Percentiles rank a stretch among this genome's conserved stretches.
phyloP scores from a whole-genome alignment of 1,284 basidiomycete species.

The Coniophora puteana region DNA sequence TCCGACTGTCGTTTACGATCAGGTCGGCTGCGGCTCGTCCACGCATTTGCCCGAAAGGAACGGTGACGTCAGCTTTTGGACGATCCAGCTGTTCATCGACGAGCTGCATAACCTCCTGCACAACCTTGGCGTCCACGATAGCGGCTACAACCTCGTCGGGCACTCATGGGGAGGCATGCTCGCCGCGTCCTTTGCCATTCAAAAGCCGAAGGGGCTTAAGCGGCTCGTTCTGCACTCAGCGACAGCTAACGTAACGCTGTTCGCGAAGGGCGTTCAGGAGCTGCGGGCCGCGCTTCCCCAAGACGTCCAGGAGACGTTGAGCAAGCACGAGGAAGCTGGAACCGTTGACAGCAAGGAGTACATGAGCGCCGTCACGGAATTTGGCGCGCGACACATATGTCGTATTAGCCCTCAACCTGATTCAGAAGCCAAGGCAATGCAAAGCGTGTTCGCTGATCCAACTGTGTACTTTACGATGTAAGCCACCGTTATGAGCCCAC shows the following conservation, averaged over 20 bases:
- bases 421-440: constrained; percentile 22
- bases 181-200: constrained; percentile 29
- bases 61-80: constrained; percentile 36
- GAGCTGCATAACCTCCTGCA: constrained; percentile 40
- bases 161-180: constrained; percentile 48
- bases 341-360: constrained; percentile 41
- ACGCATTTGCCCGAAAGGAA: constrained; percentile 38
- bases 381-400: constrained; percentile 39
- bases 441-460: constrained; percentile 31
- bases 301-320: constrained; percentile 20
- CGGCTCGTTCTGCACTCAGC: constrained; percentile 39
- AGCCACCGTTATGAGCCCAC: constrained; percentile 13
- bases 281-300: constrained; percentile 21
- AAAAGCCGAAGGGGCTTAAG: constrained; percentile 36
- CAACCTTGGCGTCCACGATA: constrained; percentile 32
- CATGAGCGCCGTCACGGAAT: constrained; percentile 35
- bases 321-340: constrained; percentile 37
- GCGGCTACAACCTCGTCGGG: constrained; percentile 38
- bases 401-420: constrained; percentile 37
- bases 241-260: constrained; percentile 28
- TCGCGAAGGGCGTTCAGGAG: constrained; percentile 21
- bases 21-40: constrained; percentile 39
- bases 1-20: constrained; percentile 45
- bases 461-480: constrained; percentile 43
- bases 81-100: constrained; percentile 39